Evolutionary conservation across 352 stramenopile species (phyloP).

Genomic region (Pythium rhizo-oryzae): DNA sequence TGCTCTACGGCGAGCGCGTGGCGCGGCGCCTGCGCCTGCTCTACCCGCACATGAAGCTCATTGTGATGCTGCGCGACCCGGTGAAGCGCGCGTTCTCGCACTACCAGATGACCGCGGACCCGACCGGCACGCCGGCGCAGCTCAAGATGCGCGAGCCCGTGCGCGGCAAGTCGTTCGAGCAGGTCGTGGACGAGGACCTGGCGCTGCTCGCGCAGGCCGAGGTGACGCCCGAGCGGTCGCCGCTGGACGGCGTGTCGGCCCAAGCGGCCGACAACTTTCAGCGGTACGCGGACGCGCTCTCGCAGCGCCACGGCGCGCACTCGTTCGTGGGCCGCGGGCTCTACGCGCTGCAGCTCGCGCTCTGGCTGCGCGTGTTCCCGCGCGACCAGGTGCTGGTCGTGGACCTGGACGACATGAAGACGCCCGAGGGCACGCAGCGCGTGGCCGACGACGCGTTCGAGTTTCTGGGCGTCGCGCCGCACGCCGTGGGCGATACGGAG

Average conservation of each 20-base stretch:
- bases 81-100: constrained; percentile 92
- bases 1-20: constrained; percentile 62
- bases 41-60: constrained; percentile 67
- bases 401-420: constrained; percentile 88
- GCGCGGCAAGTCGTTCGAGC: constrained; percentile 80
- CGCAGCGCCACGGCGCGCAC: constrained; percentile 66
- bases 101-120: constrained; percentile 93
- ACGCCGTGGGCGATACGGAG: constrained; percentile 42
- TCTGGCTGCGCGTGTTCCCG: constrained; percentile 91
- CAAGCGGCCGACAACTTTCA: constrained; percentile 40
- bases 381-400: constrained; percentile 86
- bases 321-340: constrained; percentile 88
- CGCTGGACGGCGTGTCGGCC: constrained; percentile 27
- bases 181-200: constrained; percentile 90
- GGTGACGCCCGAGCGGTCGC: constrained; percentile 13
- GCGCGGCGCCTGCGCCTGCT: constrained; percentile 47
- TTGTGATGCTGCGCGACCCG: constrained; percentile 94
- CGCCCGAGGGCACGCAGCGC: constrained; percentile 34
- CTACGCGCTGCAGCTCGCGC: constrained; percentile 91
- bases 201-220: constrained; percentile 49
- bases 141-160: constrained; percentile 76
- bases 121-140: constrained; percentile 76
- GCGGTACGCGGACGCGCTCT: constrained; percentile 44
- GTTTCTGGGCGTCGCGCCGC: constrained; percentile 41
- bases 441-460: constrained; percentile 48